Conservation (phyloP, 805 yeast genomes). For the Hanseniaspora meyeri region DNA sequence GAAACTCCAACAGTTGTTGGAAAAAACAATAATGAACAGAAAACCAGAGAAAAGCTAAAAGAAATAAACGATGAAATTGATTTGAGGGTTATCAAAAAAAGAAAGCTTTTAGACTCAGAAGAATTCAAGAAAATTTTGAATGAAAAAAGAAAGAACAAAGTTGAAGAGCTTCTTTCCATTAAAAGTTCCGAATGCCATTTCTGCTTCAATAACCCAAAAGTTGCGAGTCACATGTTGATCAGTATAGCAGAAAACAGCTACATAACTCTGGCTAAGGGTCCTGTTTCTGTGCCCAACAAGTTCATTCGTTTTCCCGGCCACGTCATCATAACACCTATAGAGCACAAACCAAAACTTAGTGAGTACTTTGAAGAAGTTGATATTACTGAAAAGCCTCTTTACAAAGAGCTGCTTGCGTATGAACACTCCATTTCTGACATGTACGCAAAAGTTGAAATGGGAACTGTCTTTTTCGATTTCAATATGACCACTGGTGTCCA, state of each 20-base stretch:
- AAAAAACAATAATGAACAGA: not conserved
- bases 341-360: conserved; percentile 45
- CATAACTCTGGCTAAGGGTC: conserved; percentile 76
- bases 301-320: conserved; percentile 61
- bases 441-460: conserved; percentile 33
- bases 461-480: conserved; percentile 58
- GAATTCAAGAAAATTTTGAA: not conserved
- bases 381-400: conserved; percentile 15
- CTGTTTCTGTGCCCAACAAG: conserved; percentile 45
- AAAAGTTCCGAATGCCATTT: conserved; percentile 62
- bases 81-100: not conserved
- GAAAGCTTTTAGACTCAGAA: not conserved
- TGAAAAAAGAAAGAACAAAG: conserved; percentile 14
- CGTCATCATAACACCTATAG: conserved; percentile 66
- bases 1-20: conserved; percentile 5
- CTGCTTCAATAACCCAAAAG: conserved; percentile 66
- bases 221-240: conserved; percentile 68
- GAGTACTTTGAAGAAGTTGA: conserved; percentile 20
- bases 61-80: conserved; percentile 15
- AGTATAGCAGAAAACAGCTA: conserved; percentile 58
- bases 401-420: conserved; percentile 37
- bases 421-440: conserved; percentile 39
- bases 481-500: conserved; percentile 56
- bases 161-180: conserved; percentile 32
- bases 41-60: conserved; percentile 4